Base-by-base conservation (phyloP, 352 stramenopile genomes). In the Globisporangium recalcitrans region DNA sequence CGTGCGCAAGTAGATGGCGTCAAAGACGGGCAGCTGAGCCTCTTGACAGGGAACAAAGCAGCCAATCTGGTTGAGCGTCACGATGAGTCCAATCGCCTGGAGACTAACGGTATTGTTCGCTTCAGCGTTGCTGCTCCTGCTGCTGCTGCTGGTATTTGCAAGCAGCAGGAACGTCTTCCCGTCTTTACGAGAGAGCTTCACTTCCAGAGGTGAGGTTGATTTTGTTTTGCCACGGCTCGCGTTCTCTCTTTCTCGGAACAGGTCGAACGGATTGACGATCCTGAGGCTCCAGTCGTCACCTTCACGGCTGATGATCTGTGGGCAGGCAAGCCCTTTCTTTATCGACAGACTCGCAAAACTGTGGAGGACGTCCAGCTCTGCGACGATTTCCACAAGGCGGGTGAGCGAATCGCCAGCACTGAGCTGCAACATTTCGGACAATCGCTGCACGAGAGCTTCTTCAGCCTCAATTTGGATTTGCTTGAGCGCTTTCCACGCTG, bases 31-130 rank as follows among this genome's bases (percentile, higher is more conserved):
- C 1, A 90, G 61, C 6, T 42, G 55, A 1, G 78, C 78, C 7
- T 65, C 13, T 42, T 59, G 26, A 38, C 78, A 86, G 3, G 80
- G 75, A 4, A 88, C 80, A 42, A 88, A 90, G 31, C 80, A 85
- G 0, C 78, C 80, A 24, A 88, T 69, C 51, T 90, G 80, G 61
- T 82, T 82, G 3, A 90, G 67, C 11, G 78, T 44, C 10, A 72
- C 69, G 7, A 73, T 68, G 7, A 72, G 40, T 0, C 74, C 75
- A 38, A 80, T 42, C 11, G 68, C 32, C 7, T 75, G 52, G 4
- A 78, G 53, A 16, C 70, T 21, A 34, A 3, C 42, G 5, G 11
- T 56, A 8, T 34, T 31, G 11, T 58, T 47, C 0, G 14, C 29
- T 36, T 58, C 42, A 26, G 60, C 49, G 4, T 60, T 27, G 49